Base-by-base conservation (phyloP, 202 grass and related monocot species). In the Carex arenaria region DNA sequence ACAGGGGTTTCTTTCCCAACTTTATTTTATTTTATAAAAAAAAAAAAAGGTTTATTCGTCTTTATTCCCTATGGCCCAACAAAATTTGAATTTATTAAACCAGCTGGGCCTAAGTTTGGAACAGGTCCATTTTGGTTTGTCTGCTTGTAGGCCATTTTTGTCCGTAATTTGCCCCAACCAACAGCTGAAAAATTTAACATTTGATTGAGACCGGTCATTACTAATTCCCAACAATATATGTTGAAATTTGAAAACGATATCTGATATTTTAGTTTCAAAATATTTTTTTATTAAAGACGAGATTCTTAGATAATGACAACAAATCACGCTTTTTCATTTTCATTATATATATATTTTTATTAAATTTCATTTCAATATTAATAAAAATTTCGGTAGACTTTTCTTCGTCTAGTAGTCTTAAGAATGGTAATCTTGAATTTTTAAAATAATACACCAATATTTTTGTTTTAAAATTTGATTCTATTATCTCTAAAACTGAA, bases 31-130 rank as follows among this genome's bases (percentile, higher is more conserved):
- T 54, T 40, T 68, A 3, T n/a, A 36, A 34, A 3, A 34, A 74
- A 54, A 55, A 64, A 32, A 73, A 72, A 85, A 86, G 76, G 68
- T 84, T 84, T 82, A 63, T 54, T 12, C 68, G 79, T 79, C 87
- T 85, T 77, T 77, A 77, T 77, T 57, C 90, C 80, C 82, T 64
- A 57, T 86, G 85, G 88, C 93, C 88, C 88, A 92, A 86, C 90
- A 90, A 86, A 85, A 68, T 94, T 60, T 68, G 79, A 80, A 64
- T 43, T 72, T 51, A 86, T 47, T 73, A 84, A 65, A 52, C 23
- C 67, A 66, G 38, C 28, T n/a, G 71, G 81, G 84, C 72, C 71
- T 80, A 19, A 76, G 65, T 84, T 80, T 78, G 59, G 55, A 85
- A 53, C 52, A 55, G 32, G 70, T 74, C 78, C 68, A 88, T 47